These are phyloP conservation scores for Erodium trifolium DNA, from an alignment of 441 rosid genomes.

Conservation along the genomic window DNA sequence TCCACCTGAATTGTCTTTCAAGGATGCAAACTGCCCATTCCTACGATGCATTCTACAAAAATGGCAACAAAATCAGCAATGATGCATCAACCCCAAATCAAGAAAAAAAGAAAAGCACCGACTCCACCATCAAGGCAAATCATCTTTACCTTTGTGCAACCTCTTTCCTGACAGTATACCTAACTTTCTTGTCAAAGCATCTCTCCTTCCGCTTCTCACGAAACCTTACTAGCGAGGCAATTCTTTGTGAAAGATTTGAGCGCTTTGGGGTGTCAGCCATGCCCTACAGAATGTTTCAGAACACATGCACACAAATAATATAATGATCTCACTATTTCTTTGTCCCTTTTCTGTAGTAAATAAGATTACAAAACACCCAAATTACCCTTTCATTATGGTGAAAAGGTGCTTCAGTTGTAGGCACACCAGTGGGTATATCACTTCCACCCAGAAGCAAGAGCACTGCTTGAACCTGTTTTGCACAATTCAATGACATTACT, in stretches of 20 bases:
- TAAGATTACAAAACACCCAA: conserved; percentile 2
- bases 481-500: conserved; percentile 15
- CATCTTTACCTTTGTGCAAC: conserved; percentile 57
- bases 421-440: conserved; percentile 47
- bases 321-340: conserved; percentile 1
- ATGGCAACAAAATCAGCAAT: conserved; percentile 4
- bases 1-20: conserved; percentile 43
- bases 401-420: conserved; percentile 39
- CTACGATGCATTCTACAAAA: conserved; percentile 61
- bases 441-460: conserved; percentile 56
- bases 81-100: not conserved
- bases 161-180: conserved; percentile 65
- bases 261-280: conserved; percentile 38
- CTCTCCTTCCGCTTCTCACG: conserved; percentile 73
- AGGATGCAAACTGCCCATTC: conserved; percentile 72
- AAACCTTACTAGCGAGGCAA: conserved; percentile 72
- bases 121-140: conserved; percentile 7
- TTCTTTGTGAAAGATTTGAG: conserved; percentile 53
- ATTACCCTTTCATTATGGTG: conserved; percentile 46
- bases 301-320: conserved; percentile 18
- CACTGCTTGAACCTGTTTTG: conserved; percentile 59
- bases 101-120: too few relatives aligned
- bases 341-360: not conserved
- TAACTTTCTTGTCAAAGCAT: conserved; percentile 74
- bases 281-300: conserved; percentile 29